phyloP scores from a whole-genome alignment of 257 asterid species.

The Solanum bulbocastanum region DNA sequence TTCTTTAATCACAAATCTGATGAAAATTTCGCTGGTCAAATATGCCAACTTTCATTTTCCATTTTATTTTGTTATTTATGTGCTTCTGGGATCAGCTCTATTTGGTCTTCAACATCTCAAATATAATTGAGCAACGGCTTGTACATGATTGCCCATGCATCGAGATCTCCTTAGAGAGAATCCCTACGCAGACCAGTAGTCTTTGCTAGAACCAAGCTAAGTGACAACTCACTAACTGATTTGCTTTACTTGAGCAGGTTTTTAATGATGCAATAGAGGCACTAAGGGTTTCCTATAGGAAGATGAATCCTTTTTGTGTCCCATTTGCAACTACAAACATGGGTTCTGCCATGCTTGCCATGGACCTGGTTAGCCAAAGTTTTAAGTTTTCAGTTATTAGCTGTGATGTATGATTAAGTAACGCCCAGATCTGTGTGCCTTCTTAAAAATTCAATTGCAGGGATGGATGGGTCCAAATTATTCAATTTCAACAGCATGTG shows the following conservation, averaged over 20 bases:
- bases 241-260: slow-evolving; percentile 46
- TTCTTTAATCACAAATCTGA: background rate
- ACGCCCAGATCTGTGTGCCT: slow-evolving; percentile 2
- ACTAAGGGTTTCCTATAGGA: slow-evolving; percentile 64
- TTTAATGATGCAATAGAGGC: slow-evolving; percentile 92
- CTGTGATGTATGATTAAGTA: slow-evolving; percentile 2
- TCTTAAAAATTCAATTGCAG: slow-evolving; percentile 29
- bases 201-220: background rate
- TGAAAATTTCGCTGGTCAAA: background rate
- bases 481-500: slow-evolving; percentile 96
- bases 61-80: background rate
- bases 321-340: slow-evolving; percentile 96
- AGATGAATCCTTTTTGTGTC: slow-evolving; percentile 96
- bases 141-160: background rate
- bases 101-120: background rate
- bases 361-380: slow-evolving; percentile 61
- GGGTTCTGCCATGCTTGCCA: slow-evolving; percentile 98
- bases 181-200: background rate
- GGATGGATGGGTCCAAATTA: slow-evolving; percentile 99
- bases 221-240: background rate
- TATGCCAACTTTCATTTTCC: background rate
- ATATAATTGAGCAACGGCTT: background rate
- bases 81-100: background rate
- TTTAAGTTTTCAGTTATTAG: background rate
- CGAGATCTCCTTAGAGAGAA: background rate